Conservation (phyloP, 2,329 filamentous ascomycete genomes). For the Penicillium fuscoglaucum region DNA sequence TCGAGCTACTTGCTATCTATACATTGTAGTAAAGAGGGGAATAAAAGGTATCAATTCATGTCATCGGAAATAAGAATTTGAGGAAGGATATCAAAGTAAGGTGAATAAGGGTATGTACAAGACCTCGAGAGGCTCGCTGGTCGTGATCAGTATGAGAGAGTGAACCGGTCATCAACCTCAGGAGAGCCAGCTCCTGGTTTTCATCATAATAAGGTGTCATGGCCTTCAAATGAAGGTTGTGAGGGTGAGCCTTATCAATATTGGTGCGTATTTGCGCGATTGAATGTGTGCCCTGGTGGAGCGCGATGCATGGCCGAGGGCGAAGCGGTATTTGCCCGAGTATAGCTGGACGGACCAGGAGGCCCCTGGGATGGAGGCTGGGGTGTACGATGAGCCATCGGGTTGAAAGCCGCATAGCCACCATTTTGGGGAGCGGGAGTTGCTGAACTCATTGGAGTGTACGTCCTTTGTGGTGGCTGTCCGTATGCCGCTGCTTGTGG, state of each 20-base stretch:
- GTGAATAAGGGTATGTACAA: conserved; percentile 18
- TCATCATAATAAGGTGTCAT: conserved; percentile 19
- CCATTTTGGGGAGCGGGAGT: conserved; percentile 14
- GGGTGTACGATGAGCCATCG: conserved; percentile 13
- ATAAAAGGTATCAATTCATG: background rate
- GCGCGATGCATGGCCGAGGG: conserved; percentile 25
- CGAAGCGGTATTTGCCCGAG: conserved; percentile 22
- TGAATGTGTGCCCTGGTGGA: conserved; percentile 25
- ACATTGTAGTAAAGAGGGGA: background rate
- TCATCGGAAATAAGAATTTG: background rate
- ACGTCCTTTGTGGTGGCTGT: conserved; percentile 13
- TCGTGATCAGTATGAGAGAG: conserved; percentile 20
- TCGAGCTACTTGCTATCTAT: background rate
- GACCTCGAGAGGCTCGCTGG: conserved; percentile 16
- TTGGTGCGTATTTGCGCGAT: conserved; percentile 25
- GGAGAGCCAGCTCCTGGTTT: conserved; percentile 29
- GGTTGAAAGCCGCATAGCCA: conserved; percentile 28
- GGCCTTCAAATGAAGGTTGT: background rate
- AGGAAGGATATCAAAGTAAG: conserved; percentile 8
- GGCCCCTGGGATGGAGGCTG: conserved; percentile 7
- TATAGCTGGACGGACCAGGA: conserved; percentile 20
- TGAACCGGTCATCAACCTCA: conserved; percentile 27
- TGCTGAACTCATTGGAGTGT: conserved; percentile 16
- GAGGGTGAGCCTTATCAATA: conserved; percentile 9
- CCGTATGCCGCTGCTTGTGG: conserved; percentile 5